These are phyloP conservation scores for Globisporangium carolinianum DNA, from an alignment of 352 stramenopile species.

Conservation along the genomic window DNA sequence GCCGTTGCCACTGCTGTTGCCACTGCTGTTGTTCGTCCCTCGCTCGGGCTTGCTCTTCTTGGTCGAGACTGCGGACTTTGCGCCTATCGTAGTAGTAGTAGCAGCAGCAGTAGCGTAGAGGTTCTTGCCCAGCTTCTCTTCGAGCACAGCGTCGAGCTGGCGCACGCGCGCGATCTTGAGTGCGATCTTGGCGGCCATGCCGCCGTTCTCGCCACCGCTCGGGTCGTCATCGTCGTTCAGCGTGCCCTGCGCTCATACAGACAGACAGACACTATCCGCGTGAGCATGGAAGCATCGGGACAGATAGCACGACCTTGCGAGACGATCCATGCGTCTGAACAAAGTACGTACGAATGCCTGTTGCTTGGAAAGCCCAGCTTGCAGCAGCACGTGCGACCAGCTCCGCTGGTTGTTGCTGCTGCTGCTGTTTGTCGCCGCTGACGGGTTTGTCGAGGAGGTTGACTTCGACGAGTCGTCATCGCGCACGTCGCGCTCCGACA, in stretches of 20 bases:
- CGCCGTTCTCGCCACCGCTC: constrained; percentile 13
- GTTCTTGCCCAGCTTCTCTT: constrained; percentile 58
- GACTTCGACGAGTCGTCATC: constrained; percentile 10
- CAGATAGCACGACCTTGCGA: neutral
- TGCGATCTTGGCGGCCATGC: constrained; percentile 53
- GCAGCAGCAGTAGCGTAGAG: constrained; percentile 21
- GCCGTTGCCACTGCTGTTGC: neutral
- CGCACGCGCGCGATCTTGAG: constrained; percentile 63
- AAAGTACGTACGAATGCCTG: constrained; percentile 47
- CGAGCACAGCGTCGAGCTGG: constrained; percentile 47
- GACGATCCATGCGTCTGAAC: neutral
- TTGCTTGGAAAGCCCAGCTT: constrained; percentile 55
- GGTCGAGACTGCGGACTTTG: neutral
- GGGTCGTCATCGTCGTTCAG: constrained; percentile 34
- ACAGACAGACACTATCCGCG: neutral
- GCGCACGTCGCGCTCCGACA: constrained; percentile 48
- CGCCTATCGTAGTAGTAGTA: constrained; percentile 16
- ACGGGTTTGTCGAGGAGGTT: neutral
- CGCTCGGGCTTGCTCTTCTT: constrained; percentile 9
- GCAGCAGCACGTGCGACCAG: constrained; percentile 57
- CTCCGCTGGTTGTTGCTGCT: constrained; percentile 16
- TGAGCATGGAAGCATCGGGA: neutral
- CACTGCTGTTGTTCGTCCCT: neutral
- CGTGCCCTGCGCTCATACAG: constrained; percentile 20
- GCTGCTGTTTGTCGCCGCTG: constrained; percentile 1